Base-by-base conservation (phyloP, 495 filamentous ascomycete species). In the Aspergillus campestris region DNA sequence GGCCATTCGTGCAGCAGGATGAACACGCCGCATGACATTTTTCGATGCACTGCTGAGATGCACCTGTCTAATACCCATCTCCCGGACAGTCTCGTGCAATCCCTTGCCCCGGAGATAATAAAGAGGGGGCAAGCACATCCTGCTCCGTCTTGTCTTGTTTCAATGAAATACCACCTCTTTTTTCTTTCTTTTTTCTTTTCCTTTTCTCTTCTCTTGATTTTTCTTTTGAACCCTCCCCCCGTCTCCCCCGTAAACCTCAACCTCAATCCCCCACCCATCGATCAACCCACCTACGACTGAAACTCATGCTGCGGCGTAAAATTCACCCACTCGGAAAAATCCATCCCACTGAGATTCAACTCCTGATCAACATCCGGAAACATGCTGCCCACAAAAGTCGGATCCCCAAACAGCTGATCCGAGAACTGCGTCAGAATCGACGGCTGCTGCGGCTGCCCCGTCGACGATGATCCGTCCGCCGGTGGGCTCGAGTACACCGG, bases 291-390 rank as follows among this genome's bases (percentile, higher is more conserved):
- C 18, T 24, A 24, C 18, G 18, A 24, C 18, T 24, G 18, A 38
- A 58, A 56, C 41, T 67, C 55, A 47, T 45, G 58, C 54, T 50
- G 54, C 30, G 49, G 42, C 8, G 62, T 51, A 38, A 63, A 72
- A 45, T 68, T 67, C 31, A 72, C 65, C 69, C 69, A 72, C 38
- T 72, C 69, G 0, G 67, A 68, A 41, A 72, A 70, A 44, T 72
- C 66, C 64, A 72, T 65, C 8, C 57, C 63, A 7, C 46, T 52
- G 1, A 66, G 31, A 31, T 56, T 67, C 45, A 65, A 47, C 30
- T 63, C 58, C 43, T 69, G 67, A 15, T 69, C 64, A 1, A 66
- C 58, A 42, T 55, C 56, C 7, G 62, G 64, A 40, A 72, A 72
- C 31, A 72, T 59, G 15, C 58, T 61, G 11, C 60, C 61, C 2